phyloP scores from a whole-genome alignment of 2,329 filamentous ascomycete species.

The Botrytis porri region DNA sequence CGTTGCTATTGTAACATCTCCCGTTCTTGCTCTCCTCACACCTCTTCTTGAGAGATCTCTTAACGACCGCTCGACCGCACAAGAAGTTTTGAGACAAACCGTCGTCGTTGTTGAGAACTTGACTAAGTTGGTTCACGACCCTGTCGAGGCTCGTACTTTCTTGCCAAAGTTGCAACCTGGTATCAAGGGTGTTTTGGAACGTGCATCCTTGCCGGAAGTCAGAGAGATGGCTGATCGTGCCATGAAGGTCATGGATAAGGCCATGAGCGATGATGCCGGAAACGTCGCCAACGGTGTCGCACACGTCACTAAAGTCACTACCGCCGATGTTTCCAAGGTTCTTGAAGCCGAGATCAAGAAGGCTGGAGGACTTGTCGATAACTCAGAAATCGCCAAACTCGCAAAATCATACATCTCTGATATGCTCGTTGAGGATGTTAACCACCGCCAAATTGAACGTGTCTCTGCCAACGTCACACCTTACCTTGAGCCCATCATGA shows the following conservation, averaged over 20 bases:
- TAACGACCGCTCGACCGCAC: constrained; percentile 84
- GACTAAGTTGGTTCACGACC: constrained; percentile 95
- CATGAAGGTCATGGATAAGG: constrained; percentile 83
- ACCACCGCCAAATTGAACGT: constrained; percentile 73
- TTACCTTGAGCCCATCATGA: constrained; percentile 71
- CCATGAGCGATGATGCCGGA: constrained; percentile 73
- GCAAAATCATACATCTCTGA: constrained; percentile 73
- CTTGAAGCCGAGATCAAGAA: constrained; percentile 75
- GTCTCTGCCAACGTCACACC: constrained; percentile 67
- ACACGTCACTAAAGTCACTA: constrained; percentile 56
- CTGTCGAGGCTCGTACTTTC: constrained; percentile 91
- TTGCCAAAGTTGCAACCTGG: constrained; percentile 91
- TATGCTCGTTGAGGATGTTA: constrained; percentile 85
- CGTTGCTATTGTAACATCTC: constrained; percentile 91
- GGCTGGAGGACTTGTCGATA: constrained; percentile 58
- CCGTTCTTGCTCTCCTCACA: constrained; percentile 89
- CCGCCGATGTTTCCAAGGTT: constrained; percentile 70
- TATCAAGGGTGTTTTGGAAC: constrained; percentile 82
- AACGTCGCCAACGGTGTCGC: constrained; percentile 47
- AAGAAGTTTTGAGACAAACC: constrained; percentile 93
- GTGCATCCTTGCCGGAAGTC: constrained; percentile 91
- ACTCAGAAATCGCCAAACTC: constrained; percentile 63
- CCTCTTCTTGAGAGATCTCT: constrained; percentile 91
- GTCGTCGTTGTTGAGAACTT: constrained; percentile 97
- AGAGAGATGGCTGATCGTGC: constrained; percentile 84